Conservation (phyloP, 1,284 basidiomycete species). For the Sporisorium graminicola region DNA sequence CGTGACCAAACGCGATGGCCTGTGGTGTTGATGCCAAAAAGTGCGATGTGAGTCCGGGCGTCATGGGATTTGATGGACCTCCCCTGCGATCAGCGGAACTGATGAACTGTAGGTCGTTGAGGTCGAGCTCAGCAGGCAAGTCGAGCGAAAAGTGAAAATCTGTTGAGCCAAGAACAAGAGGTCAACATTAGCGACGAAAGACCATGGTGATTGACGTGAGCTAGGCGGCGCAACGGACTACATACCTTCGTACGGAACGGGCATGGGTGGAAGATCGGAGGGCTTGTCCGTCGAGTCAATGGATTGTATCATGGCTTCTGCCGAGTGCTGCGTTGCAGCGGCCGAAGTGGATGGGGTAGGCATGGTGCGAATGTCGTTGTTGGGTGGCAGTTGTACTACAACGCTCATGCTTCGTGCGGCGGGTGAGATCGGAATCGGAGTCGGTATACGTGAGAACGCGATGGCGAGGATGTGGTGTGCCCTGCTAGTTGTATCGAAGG, state of each 20-base stretch:
- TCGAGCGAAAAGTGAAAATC: conserved; percentile 65
- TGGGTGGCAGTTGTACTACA: conserved; percentile 41
- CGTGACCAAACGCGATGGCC: conserved; percentile 26
- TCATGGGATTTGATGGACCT: conserved; percentile 51
- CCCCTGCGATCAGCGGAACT: conserved; percentile 47
- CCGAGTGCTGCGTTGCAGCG: conserved; percentile 12
- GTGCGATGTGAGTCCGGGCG: conserved; percentile 47
- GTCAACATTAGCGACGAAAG: neutral
- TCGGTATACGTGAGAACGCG: neutral
- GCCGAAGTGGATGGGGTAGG: conserved; percentile 22
- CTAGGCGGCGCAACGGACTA: neutral
- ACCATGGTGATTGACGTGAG: neutral
- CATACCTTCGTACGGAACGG: conserved; percentile 62
- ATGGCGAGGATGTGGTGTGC: neutral
- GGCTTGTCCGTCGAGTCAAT: conserved; percentile 19
- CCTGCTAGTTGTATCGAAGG: neutral
- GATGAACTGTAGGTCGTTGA: conserved; percentile 54
- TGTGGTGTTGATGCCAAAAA: conserved; percentile 47
- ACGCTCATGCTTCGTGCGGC: conserved; percentile 41
- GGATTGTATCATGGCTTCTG: conserved; percentile 22
- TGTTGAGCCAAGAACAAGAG: conserved; percentile 8
- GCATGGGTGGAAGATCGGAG: conserved; percentile 62
- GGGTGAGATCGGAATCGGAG: neutral
- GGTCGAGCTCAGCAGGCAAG: conserved; percentile 53
- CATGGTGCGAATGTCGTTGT: conserved; percentile 29